Evolutionary conservation across 352 stramenopile species (phyloP), one percentile per base, ranked within the genome.

Genomic region (Phytophthora hybrid): DNA sequence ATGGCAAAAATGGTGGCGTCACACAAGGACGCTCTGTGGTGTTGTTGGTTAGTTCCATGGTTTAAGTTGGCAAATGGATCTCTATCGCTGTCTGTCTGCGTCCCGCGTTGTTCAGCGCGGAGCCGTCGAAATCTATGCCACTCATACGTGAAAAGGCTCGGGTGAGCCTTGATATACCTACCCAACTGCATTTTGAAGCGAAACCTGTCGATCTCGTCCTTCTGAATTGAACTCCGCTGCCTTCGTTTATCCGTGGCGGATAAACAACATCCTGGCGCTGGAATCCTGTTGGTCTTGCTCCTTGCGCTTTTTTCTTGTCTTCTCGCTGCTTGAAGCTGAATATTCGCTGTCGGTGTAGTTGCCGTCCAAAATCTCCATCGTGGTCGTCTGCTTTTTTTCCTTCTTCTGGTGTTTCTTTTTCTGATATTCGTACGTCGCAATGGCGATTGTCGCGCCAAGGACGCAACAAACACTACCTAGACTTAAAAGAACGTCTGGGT

Each of bases 401-500:
- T 49, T 49, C 41, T 49, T 49, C 14, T 21, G n/a, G 14, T 49
- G 9, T 10, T n/a, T 6, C 41, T 19, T 19, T 19, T 14, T 44
- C 34, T 44, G 34, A 9, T 21, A n/a, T n/a, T n/a, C n/a, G n/a
- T n/a, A 49, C 46, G 2, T 11, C 18, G 37, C 37, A 26, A 16
- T 51, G 44, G 16, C 14, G 47, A 5, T 41, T 69, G 18, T 8
- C 9, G 49, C 44, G 29, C 49, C 16, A 18, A 55, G 47, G 39
- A 59, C 41, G 53, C 23, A 31, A 1, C 26, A 58, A 56, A 18
- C 51, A 7, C 32, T 47, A 31, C 21, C 19, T 13, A 11, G 11
- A 51, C 21, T 71, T 78, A 83, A 51, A 82, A 74, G 49, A 73
- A 79, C 37, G 66, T 81, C 69, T 90, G 83, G 37, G 81, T 82